Conservation (phyloP, 371 early-diverging fungal species). For the Apophysomyces ossiformis region DNA sequence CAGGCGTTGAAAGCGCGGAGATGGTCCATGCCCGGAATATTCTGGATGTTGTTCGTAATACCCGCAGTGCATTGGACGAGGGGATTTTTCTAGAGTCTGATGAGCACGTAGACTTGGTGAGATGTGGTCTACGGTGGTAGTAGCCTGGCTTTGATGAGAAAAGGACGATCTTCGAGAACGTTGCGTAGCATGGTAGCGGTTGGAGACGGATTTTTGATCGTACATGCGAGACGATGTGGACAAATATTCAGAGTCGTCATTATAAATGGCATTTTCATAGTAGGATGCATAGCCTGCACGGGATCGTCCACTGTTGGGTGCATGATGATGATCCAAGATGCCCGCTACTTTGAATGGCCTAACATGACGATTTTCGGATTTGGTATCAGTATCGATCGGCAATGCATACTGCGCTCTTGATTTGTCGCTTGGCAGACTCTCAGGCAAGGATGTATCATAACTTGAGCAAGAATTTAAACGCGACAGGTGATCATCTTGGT, state of each 20-base stretch:
- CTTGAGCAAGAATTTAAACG: slow-evolving; percentile 6
- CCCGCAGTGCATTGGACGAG: neutral
- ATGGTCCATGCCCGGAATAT: neutral
- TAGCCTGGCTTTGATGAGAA: neutral
- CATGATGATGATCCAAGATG: slow-evolving; percentile 2
- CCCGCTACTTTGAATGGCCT: slow-evolving; percentile 10
- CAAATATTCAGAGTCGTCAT: neutral
- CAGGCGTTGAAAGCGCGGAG: slow-evolving; percentile 4
- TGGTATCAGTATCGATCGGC: slow-evolving; percentile 1
- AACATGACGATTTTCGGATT: neutral
- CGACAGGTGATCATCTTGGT: slow-evolving; percentile 6
- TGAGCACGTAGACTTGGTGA: neutral
- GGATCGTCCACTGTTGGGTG: slow-evolving; percentile 1
- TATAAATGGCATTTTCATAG: neutral
- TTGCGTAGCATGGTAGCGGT: neutral
- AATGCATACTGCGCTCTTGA: neutral
- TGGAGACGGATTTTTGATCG: neutral
- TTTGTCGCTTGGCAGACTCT: neutral
- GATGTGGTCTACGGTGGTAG: neutral
- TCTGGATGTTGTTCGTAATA: slow-evolving; percentile 1
- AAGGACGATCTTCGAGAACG: neutral
- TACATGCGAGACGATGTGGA: neutral
- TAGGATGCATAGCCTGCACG: slow-evolving; percentile 2
- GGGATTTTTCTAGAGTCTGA: neutral
- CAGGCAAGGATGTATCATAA: slow-evolving; percentile 2